A percentile compares a stretch with the other conserved stretches of the same genome.
These are phyloP conservation scores for Murraya koenigii DNA, from an alignment of 345 rosid genomes.

Conservation along the genomic window DNA sequence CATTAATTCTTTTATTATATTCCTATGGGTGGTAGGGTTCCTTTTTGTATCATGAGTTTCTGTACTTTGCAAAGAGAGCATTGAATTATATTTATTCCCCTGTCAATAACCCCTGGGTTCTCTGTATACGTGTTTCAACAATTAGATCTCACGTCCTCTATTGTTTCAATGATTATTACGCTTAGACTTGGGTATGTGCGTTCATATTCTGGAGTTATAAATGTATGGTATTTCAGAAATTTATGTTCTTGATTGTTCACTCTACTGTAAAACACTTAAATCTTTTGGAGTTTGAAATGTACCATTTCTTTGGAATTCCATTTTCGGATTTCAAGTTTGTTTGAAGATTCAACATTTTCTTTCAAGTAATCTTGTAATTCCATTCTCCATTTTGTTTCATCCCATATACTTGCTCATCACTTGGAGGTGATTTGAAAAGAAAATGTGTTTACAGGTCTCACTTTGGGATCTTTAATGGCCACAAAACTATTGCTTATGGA, in stretches of 20 bases:
- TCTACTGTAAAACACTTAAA: background rate
- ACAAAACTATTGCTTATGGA: too few relatives aligned
- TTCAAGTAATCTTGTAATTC: background rate
- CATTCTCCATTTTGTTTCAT: too few relatives aligned
- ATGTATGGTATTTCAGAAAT: slow-evolving; percentile 1
- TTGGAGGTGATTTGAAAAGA: too few relatives aligned
- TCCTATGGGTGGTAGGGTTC: background rate
- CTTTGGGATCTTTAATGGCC: too few relatives aligned
- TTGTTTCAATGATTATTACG: slow-evolving; percentile 13
- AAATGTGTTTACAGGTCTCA: too few relatives aligned
- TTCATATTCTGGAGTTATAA: slow-evolving; percentile 5
- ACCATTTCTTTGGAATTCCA: background rate
- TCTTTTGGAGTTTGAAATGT: background rate
- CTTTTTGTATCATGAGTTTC: slow-evolving; percentile 4
- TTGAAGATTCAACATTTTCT: background rate
- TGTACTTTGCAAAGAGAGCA: slow-evolving; percentile 14
- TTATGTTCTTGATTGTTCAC: background rate
- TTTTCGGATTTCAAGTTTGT: background rate
- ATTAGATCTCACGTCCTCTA: background rate
- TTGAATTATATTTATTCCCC: slow-evolving; percentile 22
- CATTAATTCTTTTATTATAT: slow-evolving; percentile 45
- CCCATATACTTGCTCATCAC: too few relatives aligned
- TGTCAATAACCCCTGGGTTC: slow-evolving; percentile 4
- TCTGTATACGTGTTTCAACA: slow-evolving; percentile 3
- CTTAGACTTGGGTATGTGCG: slow-evolving; percentile 9